Percentiles rank a stretch among this genome's conserved stretches.
These are phyloP conservation scores for Ogataea trehalophila DNA, from an alignment of 805 yeast species.

Conservation along the genomic window DNA sequence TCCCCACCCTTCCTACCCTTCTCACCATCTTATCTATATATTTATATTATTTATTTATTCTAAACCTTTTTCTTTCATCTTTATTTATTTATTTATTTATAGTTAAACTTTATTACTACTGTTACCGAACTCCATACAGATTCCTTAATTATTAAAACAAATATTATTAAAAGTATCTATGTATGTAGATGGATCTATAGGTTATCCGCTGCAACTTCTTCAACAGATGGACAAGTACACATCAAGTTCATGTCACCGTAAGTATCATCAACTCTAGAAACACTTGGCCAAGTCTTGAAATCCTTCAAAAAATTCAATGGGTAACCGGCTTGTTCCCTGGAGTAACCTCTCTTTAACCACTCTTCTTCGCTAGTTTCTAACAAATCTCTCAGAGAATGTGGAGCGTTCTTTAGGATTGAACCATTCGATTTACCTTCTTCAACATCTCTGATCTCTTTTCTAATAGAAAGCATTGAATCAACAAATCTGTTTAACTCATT, in stretches of 20 bases:
- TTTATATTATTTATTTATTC: slow-evolving; percentile 3
- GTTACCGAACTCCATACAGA: background rate
- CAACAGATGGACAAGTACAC: slow-evolving; percentile 90
- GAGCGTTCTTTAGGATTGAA: slow-evolving; percentile 77
- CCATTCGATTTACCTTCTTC: slow-evolving; percentile 65
- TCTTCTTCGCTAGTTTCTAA: slow-evolving; percentile 53
- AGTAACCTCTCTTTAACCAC: slow-evolving; percentile 83
- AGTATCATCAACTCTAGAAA: slow-evolving; percentile 87
- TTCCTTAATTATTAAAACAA: background rate
- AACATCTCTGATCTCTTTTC: slow-evolving; percentile 72
- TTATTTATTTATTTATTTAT: slow-evolving; percentile 3
- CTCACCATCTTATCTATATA: background rate
- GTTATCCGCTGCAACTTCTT: slow-evolving; percentile 49
- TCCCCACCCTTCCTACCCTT: background rate
- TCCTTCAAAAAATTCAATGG: slow-evolving; percentile 72
- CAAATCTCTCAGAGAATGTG: slow-evolving; percentile 83
- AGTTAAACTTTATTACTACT: background rate
- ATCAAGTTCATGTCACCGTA: slow-evolving; percentile 89
- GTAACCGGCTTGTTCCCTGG: slow-evolving; percentile 90
- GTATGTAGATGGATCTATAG: background rate
- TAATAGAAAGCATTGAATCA: slow-evolving; percentile 78
- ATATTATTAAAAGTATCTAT: background rate
- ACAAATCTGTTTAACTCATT: slow-evolving; percentile 88
- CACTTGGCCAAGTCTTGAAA: slow-evolving; percentile 93
- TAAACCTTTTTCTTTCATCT: slow-evolving; percentile 1